phyloP scores from a whole-genome alignment of 2,329 filamentous ascomycete genomes.

The Zymoseptoria brevis region DNA sequence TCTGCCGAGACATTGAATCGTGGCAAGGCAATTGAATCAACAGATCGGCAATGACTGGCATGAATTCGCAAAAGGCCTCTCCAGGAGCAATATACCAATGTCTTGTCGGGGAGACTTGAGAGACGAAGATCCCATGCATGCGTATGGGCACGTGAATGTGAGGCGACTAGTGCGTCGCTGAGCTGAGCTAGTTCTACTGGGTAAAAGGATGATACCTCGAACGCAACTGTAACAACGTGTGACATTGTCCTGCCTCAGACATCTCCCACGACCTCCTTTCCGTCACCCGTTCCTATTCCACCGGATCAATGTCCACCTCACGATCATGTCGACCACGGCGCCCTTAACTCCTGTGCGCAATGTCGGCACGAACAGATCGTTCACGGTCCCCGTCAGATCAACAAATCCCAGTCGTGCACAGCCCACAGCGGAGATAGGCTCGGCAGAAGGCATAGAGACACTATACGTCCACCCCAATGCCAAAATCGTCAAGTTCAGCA shows the following conservation, averaged over 20 bases:
- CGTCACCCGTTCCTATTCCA: not conserved
- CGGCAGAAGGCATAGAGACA: slow-evolving; percentile 51
- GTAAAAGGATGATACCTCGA: not conserved
- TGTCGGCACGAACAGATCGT: slow-evolving; percentile 34
- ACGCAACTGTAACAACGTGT: not conserved
- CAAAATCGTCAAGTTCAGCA: slow-evolving; percentile 61
- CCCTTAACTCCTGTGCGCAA: slow-evolving; percentile 25
- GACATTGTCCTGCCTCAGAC: not conserved
- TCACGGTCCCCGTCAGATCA: slow-evolving; percentile 38
- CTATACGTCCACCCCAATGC: slow-evolving; percentile 66
- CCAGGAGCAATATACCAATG: no score
- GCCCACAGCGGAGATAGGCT: slow-evolving; percentile 29
- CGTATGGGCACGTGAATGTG: not conserved
- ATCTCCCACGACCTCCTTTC: not conserved
- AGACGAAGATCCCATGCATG: not conserved
- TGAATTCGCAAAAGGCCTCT: no score
- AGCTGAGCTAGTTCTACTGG: not conserved
- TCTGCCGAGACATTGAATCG: not conserved
- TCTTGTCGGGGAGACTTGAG: not conserved
- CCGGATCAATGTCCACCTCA: not conserved
- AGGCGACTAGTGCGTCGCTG: not conserved
- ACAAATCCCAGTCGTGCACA: slow-evolving; percentile 24
- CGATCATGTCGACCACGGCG: slow-evolving; percentile 17
- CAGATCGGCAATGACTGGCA: not conserved
- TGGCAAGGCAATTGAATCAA: not conserved